A percentile compares a stretch with the other conserved stretches of the same genome.
phyloP scores from a whole-genome alignment of 1,284 basidiomycete genomes.

The Ustilago nuda region DNA sequence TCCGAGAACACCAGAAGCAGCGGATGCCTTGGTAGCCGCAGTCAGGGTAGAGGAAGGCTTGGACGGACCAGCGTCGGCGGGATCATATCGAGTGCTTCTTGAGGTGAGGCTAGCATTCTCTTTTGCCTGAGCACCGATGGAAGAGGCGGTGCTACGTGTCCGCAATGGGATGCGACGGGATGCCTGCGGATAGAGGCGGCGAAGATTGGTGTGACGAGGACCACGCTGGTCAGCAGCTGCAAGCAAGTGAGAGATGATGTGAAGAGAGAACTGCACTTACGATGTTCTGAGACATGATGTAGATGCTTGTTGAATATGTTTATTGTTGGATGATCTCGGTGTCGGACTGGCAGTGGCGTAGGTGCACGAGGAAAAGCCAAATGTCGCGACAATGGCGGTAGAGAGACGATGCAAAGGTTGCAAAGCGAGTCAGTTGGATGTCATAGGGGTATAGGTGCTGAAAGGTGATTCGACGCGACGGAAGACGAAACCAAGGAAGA shows the following conservation, averaged over 20 bases:
- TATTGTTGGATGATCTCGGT: not conserved
- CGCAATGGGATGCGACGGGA: slow-evolving; percentile 51
- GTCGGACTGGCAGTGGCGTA: slow-evolving; percentile 28
- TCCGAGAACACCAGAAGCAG: slow-evolving; percentile 53
- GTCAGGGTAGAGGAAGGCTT: slow-evolving; percentile 43
- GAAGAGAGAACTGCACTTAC: slow-evolving; percentile 18
- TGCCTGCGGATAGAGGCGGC: slow-evolving; percentile 24
- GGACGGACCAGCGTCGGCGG: slow-evolving; percentile 50
- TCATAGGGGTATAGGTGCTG: slow-evolving; percentile 18
- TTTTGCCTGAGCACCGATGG: slow-evolving; percentile 40
- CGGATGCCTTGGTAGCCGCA: slow-evolving; percentile 35
- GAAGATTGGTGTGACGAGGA: not conserved
- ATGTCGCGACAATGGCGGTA: slow-evolving; percentile 28
- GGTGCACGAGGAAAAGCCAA: slow-evolving; percentile 17
- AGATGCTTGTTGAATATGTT: slow-evolving; percentile 6
- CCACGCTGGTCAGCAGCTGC: slow-evolving; percentile 11
- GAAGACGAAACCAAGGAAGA: slow-evolving; percentile 5
- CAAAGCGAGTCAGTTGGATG: slow-evolving; percentile 27
- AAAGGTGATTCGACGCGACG: slow-evolving; percentile 18
- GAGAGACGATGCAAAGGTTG: slow-evolving; percentile 16
- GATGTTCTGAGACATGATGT: slow-evolving; percentile 36
- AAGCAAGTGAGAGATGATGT: not conserved
- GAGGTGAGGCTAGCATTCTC: slow-evolving; percentile 49
- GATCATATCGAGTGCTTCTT: slow-evolving; percentile 30
- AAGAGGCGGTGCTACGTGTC: slow-evolving; percentile 49